Conservation (phyloP, 441 rosid species). For the Gossypium davidsonii region DNA sequence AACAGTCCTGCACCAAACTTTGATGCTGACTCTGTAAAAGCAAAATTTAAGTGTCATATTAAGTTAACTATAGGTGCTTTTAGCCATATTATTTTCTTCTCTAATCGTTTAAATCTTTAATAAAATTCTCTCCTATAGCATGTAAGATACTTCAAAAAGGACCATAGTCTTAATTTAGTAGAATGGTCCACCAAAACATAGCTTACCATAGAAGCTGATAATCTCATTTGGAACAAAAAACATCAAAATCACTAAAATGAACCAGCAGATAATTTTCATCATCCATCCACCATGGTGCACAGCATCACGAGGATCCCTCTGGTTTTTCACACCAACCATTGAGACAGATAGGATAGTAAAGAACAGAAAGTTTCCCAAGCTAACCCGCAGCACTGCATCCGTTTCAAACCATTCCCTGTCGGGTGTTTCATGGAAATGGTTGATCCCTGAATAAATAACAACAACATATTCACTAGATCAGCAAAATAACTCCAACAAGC, state of each 20-base stretch:
- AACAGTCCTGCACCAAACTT: conserved; percentile 96
- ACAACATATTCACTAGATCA: conserved; percentile 7
- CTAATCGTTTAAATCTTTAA: background rate
- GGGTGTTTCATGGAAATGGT: conserved; percentile 76
- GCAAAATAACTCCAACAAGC: background rate
- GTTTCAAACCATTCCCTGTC: conserved; percentile 89
- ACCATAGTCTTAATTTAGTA: background rate
- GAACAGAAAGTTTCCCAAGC: conserved; percentile 89
- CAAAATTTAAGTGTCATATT: conserved; percentile 2
- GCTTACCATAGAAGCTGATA: conserved; percentile 73
- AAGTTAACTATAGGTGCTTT: background rate
- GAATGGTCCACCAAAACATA: background rate
- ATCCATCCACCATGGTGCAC: conserved; percentile 98
- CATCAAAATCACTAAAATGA: conserved; percentile 69
- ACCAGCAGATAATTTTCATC: conserved; percentile 82
- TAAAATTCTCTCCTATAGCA: background rate
- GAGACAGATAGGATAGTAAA: conserved; percentile 58
- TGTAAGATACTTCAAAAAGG: background rate
- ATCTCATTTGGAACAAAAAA: conserved; percentile 86
- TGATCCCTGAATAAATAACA: conserved; percentile 64
- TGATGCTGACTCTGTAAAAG: conserved; percentile 58
- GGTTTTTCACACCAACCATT: conserved; percentile 86
- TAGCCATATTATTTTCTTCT: background rate
- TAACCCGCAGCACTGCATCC: conserved; percentile 84
- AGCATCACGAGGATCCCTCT: conserved; percentile 89